Percentiles rank a stretch among this genome's conserved stretches.
These are phyloP conservation scores for Postia placenta DNA, from an alignment of 768 basidiomycete genomes.

Conservation along the genomic window DNA sequence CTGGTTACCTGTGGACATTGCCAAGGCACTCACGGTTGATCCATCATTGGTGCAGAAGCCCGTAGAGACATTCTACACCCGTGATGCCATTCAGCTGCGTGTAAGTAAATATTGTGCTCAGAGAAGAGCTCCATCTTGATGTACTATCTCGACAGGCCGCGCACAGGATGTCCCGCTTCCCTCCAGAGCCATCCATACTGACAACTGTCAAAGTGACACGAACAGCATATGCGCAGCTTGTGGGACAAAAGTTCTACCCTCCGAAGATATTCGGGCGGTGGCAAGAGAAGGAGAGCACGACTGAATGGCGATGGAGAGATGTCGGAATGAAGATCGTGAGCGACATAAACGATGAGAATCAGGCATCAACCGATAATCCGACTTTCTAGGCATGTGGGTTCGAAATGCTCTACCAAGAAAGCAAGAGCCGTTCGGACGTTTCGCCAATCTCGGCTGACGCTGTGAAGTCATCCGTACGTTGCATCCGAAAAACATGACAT, in stretches of 20 bases:
- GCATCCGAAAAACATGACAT: background rate
- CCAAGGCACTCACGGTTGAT: constrained; percentile 56
- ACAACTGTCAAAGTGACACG: constrained; percentile 74
- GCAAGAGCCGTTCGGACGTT: constrained; percentile 47
- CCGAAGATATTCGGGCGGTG: constrained; percentile 84
- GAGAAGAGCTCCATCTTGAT: background rate
- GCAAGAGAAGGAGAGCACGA: constrained; percentile 52
- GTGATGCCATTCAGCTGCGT: constrained; percentile 85
- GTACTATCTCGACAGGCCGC: constrained; percentile 67
- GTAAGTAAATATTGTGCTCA: constrained; percentile 36
- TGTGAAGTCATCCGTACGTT: constrained; percentile 34
- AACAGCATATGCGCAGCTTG: constrained; percentile 88
- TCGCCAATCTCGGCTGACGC: constrained; percentile 31
- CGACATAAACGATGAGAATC: background rate
- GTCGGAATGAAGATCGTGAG: constrained; percentile 90
- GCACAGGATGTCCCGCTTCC: constrained; percentile 86
- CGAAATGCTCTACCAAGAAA: constrained; percentile 93
- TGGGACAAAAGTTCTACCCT: constrained; percentile 88
- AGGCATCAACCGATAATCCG: background rate
- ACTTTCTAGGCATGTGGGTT: constrained; percentile 80
- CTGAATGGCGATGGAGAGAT: constrained; percentile 75
- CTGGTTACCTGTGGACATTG: constrained; percentile 76
- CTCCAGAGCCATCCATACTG: constrained; percentile 60
- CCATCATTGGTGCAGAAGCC: constrained; percentile 80
- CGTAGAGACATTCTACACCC: constrained; percentile 89